phyloP scores from a whole-genome alignment of 345 rosid species.

The Reutealis trisperma region DNA sequence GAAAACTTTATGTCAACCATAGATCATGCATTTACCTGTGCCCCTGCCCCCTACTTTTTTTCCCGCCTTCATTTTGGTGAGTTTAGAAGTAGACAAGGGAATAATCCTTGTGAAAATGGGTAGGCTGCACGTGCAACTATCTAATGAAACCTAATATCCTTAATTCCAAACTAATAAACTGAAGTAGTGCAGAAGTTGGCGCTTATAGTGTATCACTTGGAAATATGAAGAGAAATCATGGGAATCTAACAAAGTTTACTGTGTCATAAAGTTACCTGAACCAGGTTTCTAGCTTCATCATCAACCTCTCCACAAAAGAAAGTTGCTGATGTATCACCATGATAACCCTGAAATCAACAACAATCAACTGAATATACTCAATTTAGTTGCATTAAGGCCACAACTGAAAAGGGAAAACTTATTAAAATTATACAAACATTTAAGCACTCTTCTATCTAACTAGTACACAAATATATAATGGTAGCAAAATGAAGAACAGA shows the following conservation, averaged over 20 bases:
- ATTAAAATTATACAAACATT: neutral
- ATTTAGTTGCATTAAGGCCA: neutral
- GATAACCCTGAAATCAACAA: slow-evolving; percentile 63
- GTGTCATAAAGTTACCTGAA: slow-evolving; percentile 53
- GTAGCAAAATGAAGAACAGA: neutral
- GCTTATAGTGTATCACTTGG: neutral
- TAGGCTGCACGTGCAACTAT: neutral
- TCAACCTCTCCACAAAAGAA: slow-evolving; percentile 91
- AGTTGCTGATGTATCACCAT: slow-evolving; percentile 93
- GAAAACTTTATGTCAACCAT: neutral
- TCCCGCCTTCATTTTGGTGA: neutral
- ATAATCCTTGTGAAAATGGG: neutral
- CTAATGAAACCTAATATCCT: neutral
- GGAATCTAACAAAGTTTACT: neutral
- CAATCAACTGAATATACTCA: neutral
- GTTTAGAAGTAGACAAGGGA: neutral
- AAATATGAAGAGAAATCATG: neutral
- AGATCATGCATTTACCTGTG: neutral
- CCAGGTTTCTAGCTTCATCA: slow-evolving; percentile 72
- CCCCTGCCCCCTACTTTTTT: neutral
- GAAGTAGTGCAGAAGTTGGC: neutral
- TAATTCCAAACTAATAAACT: slow-evolving; percentile 4
- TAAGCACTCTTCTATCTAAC: neutral
- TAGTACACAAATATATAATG: neutral
- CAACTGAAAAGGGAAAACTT: neutral